Conservation (phyloP, 1,284 basidiomycete genomes). For the Apiotrichum veenhuisii region DNA sequence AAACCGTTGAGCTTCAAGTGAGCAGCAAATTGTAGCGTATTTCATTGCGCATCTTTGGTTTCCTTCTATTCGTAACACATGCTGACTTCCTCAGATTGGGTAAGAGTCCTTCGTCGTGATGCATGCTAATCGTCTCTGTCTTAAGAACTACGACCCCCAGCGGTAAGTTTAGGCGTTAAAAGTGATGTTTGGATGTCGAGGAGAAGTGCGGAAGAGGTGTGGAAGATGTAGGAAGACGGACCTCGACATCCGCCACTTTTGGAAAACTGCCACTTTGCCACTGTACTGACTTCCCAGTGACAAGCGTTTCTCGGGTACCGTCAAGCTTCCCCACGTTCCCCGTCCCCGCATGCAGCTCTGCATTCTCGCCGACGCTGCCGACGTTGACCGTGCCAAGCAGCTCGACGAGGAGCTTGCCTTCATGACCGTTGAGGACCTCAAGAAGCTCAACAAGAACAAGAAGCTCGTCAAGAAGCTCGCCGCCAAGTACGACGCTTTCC, state of each 20-base stretch:
- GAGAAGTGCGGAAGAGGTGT: not conserved
- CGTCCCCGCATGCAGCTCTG: slow-evolving; percentile 99
- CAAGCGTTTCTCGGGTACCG: slow-evolving; percentile 84
- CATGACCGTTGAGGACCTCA: slow-evolving; percentile 99
- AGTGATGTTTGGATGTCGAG: no score
- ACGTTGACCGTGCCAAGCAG: slow-evolving; percentile 73
- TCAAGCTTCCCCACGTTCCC: slow-evolving; percentile 94
- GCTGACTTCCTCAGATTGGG: no score
- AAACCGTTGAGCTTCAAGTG: slow-evolving; percentile 87
- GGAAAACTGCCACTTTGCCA: no score
- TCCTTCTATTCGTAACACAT: no score
- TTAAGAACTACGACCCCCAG: slow-evolving; percentile 86
- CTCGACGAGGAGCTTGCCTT: slow-evolving; percentile 53
- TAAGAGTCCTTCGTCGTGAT: no score
- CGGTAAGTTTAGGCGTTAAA: slow-evolving; percentile 49
- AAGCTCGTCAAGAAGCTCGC: slow-evolving; percentile 99
- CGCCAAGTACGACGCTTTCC: slow-evolving; percentile 99
- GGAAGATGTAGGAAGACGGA: no score
- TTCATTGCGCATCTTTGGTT: no score
- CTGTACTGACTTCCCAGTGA: slow-evolving; percentile 60
- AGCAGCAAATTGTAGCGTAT: no score
- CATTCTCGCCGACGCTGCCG: slow-evolving; percentile 97
- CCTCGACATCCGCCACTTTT: no score
- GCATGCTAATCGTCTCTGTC: slow-evolving; percentile 52
- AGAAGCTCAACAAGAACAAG: slow-evolving; percentile 89